phyloP scores from a whole-genome alignment of 306 rosid species.

The Casuarina equisetifolia region DNA sequence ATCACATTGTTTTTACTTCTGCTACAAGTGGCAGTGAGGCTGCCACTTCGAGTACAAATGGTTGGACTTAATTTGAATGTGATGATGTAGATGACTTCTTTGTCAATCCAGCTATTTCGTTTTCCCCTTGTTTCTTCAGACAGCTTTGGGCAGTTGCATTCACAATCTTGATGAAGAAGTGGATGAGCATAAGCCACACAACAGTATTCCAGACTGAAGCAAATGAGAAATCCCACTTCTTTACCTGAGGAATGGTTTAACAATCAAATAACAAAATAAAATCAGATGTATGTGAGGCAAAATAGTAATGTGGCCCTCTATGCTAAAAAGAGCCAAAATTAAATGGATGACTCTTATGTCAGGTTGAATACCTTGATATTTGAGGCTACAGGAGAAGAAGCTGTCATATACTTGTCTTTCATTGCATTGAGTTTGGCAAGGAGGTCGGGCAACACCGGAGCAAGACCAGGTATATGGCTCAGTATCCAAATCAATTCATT shows the following conservation, averaged over 20 bases:
- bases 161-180: slow-evolving; percentile 87
- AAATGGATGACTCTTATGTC: slow-evolving; percentile 14
- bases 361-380: slow-evolving; percentile 57
- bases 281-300: neutral
- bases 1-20: slow-evolving; percentile 30
- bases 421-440: slow-evolving; percentile 60
- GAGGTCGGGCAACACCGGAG: slow-evolving; percentile 56
- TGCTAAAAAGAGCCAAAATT: slow-evolving; percentile 16
- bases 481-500: slow-evolving; percentile 86
- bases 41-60: slow-evolving; percentile 19
- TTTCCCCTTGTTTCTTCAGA: slow-evolving; percentile 75
- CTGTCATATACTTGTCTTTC: slow-evolving; percentile 71
- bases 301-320: neutral
- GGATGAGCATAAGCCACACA: slow-evolving; percentile 96
- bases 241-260: slow-evolving; percentile 47
- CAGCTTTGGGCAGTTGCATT: slow-evolving; percentile 79
- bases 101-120: slow-evolving; percentile 45
- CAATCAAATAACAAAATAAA: slow-evolving; percentile 1
- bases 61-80: slow-evolving; percentile 17
- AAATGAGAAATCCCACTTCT: slow-evolving; percentile 85
- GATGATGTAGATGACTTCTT: slow-evolving; percentile 34
- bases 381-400: slow-evolving; percentile 49
- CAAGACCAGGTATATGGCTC: slow-evolving; percentile 78
- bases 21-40: slow-evolving; percentile 29
- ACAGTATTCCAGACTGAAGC: slow-evolving; percentile 78